Percentiles rank a stretch among this genome's conserved stretches.
These are phyloP conservation scores for Hagleromyces aurorensis DNA, from an alignment of 805 yeast genomes.

Conservation along the genomic window DNA sequence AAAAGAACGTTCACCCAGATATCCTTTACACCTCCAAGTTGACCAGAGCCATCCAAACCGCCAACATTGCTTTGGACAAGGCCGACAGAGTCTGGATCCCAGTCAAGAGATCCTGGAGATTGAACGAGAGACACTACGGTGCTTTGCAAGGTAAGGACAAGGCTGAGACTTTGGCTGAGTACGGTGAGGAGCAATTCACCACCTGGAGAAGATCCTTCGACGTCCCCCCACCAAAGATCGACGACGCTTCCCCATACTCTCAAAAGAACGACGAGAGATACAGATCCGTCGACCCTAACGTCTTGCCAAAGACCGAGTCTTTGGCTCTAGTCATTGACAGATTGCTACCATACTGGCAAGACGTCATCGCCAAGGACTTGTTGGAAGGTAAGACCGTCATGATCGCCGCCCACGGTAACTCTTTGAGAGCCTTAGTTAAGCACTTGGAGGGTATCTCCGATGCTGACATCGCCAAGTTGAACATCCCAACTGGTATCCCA, in stretches of 20 bases:
- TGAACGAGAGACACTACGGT: slow-evolving; percentile 99
- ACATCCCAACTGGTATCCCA: slow-evolving; percentile 98
- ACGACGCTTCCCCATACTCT: slow-evolving; percentile 68
- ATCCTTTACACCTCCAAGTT: slow-evolving; percentile 84
- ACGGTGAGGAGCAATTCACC: slow-evolving; percentile 90
- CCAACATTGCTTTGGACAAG: slow-evolving; percentile 81
- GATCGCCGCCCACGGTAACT: slow-evolving; percentile 97
- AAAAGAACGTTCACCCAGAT: slow-evolving; percentile 79
- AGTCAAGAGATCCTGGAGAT: slow-evolving; percentile 93
- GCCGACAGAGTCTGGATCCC: slow-evolving; percentile 90
- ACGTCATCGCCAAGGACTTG: slow-evolving; percentile 77
- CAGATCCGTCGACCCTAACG: slow-evolving; percentile 73
- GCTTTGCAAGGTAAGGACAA: slow-evolving; percentile 97
- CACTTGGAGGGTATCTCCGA: slow-evolving; percentile 91
- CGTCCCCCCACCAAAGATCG: slow-evolving; percentile 90
- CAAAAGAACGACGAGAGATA: slow-evolving; percentile 85
- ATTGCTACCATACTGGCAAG: slow-evolving; percentile 95
- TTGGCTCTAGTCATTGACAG: slow-evolving; percentile 92
- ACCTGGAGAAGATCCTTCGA: slow-evolving; percentile 97
- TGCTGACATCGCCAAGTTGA: slow-evolving; percentile 84
- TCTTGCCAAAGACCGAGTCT: slow-evolving; percentile 90
- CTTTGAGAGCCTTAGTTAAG: slow-evolving; percentile 92
- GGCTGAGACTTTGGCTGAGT: slow-evolving; percentile 81
- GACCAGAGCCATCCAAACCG: slow-evolving; percentile 94
- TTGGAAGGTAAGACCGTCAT: slow-evolving; percentile 83